A percentile compares a stretch with the other conserved stretches of the same genome.
phyloP scores from a whole-genome alignment of 352 stramenopile species.

The Globisporangium viniferum region DNA sequence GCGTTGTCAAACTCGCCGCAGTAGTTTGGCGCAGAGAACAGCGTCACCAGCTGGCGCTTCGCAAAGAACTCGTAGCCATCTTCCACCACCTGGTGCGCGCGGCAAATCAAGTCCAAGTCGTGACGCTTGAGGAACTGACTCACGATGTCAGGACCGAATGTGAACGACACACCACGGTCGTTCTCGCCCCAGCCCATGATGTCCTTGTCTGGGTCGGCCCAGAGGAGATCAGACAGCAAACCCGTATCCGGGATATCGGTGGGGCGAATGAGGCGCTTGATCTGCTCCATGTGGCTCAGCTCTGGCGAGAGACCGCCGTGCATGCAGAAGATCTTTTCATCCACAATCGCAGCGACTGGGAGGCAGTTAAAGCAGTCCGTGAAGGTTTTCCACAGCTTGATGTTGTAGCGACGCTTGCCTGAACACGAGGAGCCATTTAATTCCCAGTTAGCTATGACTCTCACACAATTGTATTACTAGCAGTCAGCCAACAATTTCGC shows the following conservation, averaged over 20 bases:
- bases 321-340: conserved; percentile 99
- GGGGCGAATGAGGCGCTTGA: conserved; percentile 93
- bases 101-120: conserved; percentile 97
- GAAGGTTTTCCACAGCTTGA: conserved; percentile 98
- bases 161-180: conserved; percentile 96
- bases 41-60: conserved; percentile 96
- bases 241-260: conserved; percentile 89
- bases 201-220: conserved; percentile 98
- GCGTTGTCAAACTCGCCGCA: conserved; percentile 99
- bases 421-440: not conserved
- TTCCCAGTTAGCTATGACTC: not conserved
- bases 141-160: conserved; percentile 98
- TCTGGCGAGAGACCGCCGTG: conserved; percentile 97
- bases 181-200: conserved; percentile 99
- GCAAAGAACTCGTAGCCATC: conserved; percentile 99
- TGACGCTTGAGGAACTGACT: conserved; percentile 97
- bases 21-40: conserved; percentile 99
- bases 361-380: conserved; percentile 93
- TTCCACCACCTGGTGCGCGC: conserved; percentile 94
- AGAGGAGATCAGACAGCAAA: conserved; percentile 98
- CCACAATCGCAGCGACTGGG: conserved; percentile 96
- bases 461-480: conserved; percentile 1
- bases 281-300: conserved; percentile 90
- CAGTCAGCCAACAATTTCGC: not conserved
- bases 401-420: conserved; percentile 93